Base-by-base conservation (phyloP, 176 grass and related monocot species). In the Themeda triandra region DNA sequence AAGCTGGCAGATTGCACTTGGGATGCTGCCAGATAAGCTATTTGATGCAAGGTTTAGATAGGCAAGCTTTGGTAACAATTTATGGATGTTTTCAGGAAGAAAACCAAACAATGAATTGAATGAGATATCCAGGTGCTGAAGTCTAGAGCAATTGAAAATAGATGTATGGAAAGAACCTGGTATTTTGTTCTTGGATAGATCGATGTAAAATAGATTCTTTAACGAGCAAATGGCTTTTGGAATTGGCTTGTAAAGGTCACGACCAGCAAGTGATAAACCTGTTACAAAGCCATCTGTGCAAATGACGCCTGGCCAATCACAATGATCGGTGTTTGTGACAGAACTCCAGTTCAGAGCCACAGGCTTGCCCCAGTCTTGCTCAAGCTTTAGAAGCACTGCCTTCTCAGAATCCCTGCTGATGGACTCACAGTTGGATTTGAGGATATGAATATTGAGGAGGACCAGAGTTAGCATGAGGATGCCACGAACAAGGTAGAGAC, bases 31-130 rank as follows among this genome's bases (percentile, higher is more conserved):
- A 17, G 12, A n/a, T 17, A 85, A 69, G 7, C 0, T 4, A 19
- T 85, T 77, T 0, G 63, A 77, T 84, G 25, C 35, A 18, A 85
- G 45, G 11, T 85, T 69, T 21, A 85, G 83, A 54, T 85, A 13
- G 0, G 5, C 0, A 56, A 44, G 46, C 25, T 14, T 56, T 67
- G 10, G 15, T 42, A n/a, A 85, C 11, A 85, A 19, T 24, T 3
- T 18, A 68, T 32, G 24, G 1, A 85, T 77, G 25, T 85, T 69
- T 66, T 48, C 3, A n/a, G 63, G 73, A 4, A 77, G 63, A 56
- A 51, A 24, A 78, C 45, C 45, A 77, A 10, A 2, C 3, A 75
- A 53, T 33, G 30, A 2, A 4, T 80, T 80, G 78, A 3, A 11
- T 2, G 63, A 81, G 21, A 81, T 44, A 28, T 81, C 3, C 8